Evolutionary conservation across 768 basidiomycete species (phyloP).

Genomic region (Podaxis pistillaris): DNA sequence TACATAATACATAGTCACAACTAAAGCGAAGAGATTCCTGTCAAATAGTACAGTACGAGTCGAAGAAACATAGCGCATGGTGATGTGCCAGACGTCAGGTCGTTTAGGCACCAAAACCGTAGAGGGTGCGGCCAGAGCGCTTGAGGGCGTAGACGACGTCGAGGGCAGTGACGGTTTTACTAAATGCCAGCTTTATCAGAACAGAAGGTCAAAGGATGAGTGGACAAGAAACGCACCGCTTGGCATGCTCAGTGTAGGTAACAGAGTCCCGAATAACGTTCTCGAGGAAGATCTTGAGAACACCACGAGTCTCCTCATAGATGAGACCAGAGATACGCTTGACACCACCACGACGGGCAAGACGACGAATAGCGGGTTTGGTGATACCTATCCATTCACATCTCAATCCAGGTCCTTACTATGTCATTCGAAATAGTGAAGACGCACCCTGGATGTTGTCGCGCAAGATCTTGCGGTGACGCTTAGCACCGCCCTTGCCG

Average conservation of each 20-base stretch:
- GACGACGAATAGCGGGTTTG: slow-evolving; percentile 74
- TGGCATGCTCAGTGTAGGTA: slow-evolving; percentile 92
- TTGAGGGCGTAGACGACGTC: slow-evolving; percentile 79
- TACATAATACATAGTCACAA: slow-evolving; percentile 12
- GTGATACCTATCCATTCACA: slow-evolving; percentile 31
- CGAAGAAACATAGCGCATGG: neutral
- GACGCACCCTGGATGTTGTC: slow-evolving; percentile 75
- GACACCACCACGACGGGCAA: slow-evolving; percentile 82
- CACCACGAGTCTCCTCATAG: slow-evolving; percentile 82
- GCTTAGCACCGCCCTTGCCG: slow-evolving; percentile 79
- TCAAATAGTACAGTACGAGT: neutral
- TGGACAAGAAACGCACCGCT: slow-evolving; percentile 45
- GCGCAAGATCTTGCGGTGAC: slow-evolving; percentile 78
- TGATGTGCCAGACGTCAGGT: neutral
- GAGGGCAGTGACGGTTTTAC: slow-evolving; percentile 85
- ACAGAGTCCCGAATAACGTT: slow-evolving; percentile 88
- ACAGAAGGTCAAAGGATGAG: neutral
- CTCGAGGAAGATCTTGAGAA: slow-evolving; percentile 70
- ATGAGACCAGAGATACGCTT: slow-evolving; percentile 76
- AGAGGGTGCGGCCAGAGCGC: slow-evolving; percentile 74
- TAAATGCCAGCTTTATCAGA: slow-evolving; percentile 19
- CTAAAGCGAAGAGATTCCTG: neutral
- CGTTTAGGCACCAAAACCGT: slow-evolving; percentile 74
- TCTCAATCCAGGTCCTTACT: neutral
- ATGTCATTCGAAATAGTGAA: neutral